A percentile compares a stretch with the other conserved stretches of the same genome.
Conservation (phyloP, 208 protist genomes). For the Wallacemonas collosoma region DNA sequence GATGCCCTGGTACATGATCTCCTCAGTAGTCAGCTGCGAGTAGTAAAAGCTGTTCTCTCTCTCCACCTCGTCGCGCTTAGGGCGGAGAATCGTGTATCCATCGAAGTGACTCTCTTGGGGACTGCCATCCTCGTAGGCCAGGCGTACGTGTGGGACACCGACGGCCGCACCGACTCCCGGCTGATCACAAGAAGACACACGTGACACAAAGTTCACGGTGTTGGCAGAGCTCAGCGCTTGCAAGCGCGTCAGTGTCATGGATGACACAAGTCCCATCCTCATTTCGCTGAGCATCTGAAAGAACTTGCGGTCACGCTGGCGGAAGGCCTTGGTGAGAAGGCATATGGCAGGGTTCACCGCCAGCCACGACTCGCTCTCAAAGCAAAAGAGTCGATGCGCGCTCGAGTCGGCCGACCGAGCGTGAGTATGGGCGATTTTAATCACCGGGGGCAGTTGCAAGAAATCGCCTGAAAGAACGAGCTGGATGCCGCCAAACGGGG, state of each 20-base stretch:
- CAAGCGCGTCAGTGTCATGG: slow-evolving; percentile 33
- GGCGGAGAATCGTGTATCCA: slow-evolving; percentile 76
- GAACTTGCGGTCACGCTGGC: slow-evolving; percentile 64
- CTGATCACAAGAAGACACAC: not conserved
- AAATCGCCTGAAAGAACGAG: slow-evolving; percentile 93
- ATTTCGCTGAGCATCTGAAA: slow-evolving; percentile 81
- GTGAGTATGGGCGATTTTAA: slow-evolving; percentile 18
- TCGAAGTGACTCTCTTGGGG: slow-evolving; percentile 33
- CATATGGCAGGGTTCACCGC: slow-evolving; percentile 60
- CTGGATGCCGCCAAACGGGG: slow-evolving; percentile 93
- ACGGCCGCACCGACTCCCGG: not conserved
- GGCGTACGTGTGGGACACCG: slow-evolving; percentile 17
- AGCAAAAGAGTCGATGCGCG: slow-evolving; percentile 46
- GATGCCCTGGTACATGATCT: slow-evolving; percentile 47
- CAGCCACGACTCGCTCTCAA: slow-evolving; percentile 74
- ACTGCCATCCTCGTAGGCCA: slow-evolving; percentile 29
- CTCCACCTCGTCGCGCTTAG: slow-evolving; percentile 59
- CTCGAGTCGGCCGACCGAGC: not conserved
- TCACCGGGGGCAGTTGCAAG: slow-evolving; percentile 88
- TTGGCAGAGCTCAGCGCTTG: slow-evolving; percentile 3
- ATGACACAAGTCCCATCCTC: slow-evolving; percentile 48
- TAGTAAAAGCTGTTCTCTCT: slow-evolving; percentile 64
- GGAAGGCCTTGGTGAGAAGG: slow-evolving; percentile 64
- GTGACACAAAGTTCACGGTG: slow-evolving; percentile 15
- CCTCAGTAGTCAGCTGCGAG: slow-evolving; percentile 45